Evolutionary conservation across 176 grass and related monocot species (phyloP).

Genomic region (Oryza longistaminata): DNA sequence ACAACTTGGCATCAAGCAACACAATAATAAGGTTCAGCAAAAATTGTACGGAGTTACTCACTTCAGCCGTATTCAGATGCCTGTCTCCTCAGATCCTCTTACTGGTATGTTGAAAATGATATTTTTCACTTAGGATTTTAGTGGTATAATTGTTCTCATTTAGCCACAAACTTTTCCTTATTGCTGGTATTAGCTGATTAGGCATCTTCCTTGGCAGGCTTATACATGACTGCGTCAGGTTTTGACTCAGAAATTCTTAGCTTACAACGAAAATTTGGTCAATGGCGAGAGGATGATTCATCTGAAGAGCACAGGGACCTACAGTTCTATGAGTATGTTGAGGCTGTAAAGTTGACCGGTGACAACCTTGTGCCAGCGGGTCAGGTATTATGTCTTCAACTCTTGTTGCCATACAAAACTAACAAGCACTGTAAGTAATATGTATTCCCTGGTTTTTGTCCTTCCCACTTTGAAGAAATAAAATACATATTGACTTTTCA

Average conservation of each 20-base stretch:
- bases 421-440: neutral
- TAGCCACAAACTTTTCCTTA: neutral
- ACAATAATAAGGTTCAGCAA: constrained; percentile 58
- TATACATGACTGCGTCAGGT: constrained; percentile 76
- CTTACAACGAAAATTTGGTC: constrained; percentile 90
- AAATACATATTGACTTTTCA: constrained; percentile 5
- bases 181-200: constrained; percentile 36
- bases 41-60: constrained; percentile 60
- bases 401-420: neutral
- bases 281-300: constrained; percentile 73
- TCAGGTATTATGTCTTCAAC: constrained; percentile 61
- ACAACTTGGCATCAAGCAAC: constrained; percentile 60
- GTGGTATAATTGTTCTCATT: neutral
- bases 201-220: constrained; percentile 51
- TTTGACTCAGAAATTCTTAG: constrained; percentile 78
- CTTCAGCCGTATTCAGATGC: constrained; percentile 75
- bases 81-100: constrained; percentile 83
- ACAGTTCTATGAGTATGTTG: constrained; percentile 95
- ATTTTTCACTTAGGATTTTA: constrained; percentile 20
- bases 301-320: constrained; percentile 53
- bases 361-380: constrained; percentile 73
- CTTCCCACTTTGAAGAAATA: neutral
- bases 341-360: constrained; percentile 83
- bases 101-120: constrained; percentile 55
- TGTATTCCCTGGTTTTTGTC: constrained; percentile 22